These are phyloP conservation scores for Penicillium rolfsii DNA, from an alignment of 2,329 filamentous ascomycete genomes.

Conservation along the genomic window DNA sequence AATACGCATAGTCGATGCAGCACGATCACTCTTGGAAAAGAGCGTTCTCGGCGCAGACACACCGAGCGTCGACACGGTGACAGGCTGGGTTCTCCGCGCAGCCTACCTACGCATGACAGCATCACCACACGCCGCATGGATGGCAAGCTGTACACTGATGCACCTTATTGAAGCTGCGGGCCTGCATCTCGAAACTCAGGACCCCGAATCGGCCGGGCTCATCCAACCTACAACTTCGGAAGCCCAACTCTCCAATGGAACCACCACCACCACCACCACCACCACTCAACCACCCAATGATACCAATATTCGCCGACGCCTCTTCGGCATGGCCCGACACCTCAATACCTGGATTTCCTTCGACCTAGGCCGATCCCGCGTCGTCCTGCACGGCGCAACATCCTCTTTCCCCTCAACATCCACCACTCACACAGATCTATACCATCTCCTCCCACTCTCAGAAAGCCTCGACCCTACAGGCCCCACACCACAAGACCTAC, in stretches of 20 bases:
- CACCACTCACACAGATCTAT: conserved; percentile 45
- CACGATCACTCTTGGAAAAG: conserved; percentile 52
- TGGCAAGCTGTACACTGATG: conserved; percentile 61
- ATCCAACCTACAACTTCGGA: background rate
- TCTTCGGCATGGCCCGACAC: conserved; percentile 59
- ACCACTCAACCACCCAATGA: conserved; percentile 18
- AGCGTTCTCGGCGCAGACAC: conserved; percentile 32
- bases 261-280: background rate
- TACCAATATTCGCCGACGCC: conserved; percentile 47
- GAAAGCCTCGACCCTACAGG: conserved; percentile 58
- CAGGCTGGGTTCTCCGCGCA: conserved; percentile 57
- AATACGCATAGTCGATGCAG: conserved; percentile 52
- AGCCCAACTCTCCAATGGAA: background rate
- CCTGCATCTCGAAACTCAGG: conserved; percentile 36
- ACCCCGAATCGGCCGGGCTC: conserved; percentile 16
- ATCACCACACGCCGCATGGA: conserved; percentile 57
- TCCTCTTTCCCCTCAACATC: conserved; percentile 42
- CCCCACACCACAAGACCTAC: conserved; percentile 42
- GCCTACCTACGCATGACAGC: conserved; percentile 59
- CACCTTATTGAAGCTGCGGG: conserved; percentile 60
- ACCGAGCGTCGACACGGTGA: conserved; percentile 37
- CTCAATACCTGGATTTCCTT: conserved; percentile 64
- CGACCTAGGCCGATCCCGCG: conserved; percentile 59
- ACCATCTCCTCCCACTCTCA: conserved; percentile 58
- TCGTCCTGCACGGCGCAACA: conserved; percentile 52